Conservation (phyloP, 768 basidiomycete genomes). For the Gautieria morchelliformis region DNA sequence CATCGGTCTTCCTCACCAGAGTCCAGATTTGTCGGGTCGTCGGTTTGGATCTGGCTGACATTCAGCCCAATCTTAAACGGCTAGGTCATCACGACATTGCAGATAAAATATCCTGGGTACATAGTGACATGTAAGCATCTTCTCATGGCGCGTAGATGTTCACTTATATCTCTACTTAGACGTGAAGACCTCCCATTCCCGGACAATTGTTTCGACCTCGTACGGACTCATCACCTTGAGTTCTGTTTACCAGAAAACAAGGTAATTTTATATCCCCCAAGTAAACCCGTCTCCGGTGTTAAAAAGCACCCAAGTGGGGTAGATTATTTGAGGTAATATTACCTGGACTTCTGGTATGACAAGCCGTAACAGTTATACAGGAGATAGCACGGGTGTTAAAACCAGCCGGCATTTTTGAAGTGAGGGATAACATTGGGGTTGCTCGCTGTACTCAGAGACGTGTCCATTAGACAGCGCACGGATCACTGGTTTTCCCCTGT, state of each 20-base stretch:
- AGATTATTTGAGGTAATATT: conserved; percentile 46
- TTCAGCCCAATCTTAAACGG: conserved; percentile 42
- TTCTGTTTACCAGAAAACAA: conserved; percentile 67
- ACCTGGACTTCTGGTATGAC: neutral
- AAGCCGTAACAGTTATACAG: conserved; percentile 24
- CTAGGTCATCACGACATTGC: conserved; percentile 25
- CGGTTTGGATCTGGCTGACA: conserved; percentile 47
- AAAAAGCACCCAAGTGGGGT: conserved; percentile 40
- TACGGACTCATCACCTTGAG: conserved; percentile 54
- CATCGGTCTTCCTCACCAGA: conserved; percentile 3
- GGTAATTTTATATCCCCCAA: conserved; percentile 21
- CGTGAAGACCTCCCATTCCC: conserved; percentile 57
- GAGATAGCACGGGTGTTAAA: conserved; percentile 60
- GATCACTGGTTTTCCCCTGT: conserved; percentile 1
- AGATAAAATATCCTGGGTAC: conserved; percentile 52
- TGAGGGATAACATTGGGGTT: neutral
- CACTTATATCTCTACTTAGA: conserved; percentile 24
- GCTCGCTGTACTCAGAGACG: neutral
- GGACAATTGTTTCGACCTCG: conserved; percentile 49
- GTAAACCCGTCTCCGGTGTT: neutral
- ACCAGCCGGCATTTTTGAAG: conserved; percentile 32
- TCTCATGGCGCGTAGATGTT: neutral
- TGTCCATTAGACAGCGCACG: neutral
- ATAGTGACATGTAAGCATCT: conserved; percentile 53
- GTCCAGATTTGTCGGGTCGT: conserved; percentile 43